Conservation (phyloP, 2,329 filamentous ascomycete species). For the Aureobasidium zeae region DNA sequence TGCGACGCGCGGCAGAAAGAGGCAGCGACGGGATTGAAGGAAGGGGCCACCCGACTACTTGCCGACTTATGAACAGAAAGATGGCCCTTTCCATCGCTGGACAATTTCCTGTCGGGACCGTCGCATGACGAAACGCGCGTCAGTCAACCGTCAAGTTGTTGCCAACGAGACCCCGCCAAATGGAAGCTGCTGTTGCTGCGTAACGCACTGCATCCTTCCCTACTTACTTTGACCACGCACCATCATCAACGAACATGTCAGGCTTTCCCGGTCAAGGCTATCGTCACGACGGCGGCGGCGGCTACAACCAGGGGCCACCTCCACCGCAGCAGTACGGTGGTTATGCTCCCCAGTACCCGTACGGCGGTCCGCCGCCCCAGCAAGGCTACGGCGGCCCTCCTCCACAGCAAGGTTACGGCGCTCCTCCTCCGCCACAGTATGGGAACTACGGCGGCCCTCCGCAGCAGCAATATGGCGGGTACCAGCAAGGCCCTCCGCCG, state of each 20-base stretch:
- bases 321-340: constrained; percentile 31
- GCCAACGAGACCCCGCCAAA: too few species aligned
- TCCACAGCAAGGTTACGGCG: constrained; percentile 29
- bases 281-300: constrained; percentile 15
- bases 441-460: constrained; percentile 31
- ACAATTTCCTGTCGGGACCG: too few species aligned
- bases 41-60: too few species aligned
- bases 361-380: constrained; percentile 15
- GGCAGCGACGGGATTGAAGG: too few species aligned
- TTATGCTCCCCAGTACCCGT: constrained; percentile 17
- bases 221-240: background rate
- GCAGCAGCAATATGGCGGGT: constrained; percentile 30
- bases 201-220: background rate
- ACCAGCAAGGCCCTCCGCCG: constrained; percentile 33
- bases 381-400: constrained; percentile 22
- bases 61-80: too few species aligned
- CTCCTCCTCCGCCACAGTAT: constrained; percentile 30
- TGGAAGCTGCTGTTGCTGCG: too few species aligned
- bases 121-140: too few species aligned
- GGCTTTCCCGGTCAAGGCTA: constrained; percentile 18
- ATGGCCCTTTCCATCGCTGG: too few species aligned
- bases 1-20: too few species aligned
- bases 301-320: constrained; percentile 30
- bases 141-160: too few species aligned
- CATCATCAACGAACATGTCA: constrained; percentile 12